Evolutionary conservation across 306 rosid genomes (phyloP).

Genomic region (Sindora glabra): DNA sequence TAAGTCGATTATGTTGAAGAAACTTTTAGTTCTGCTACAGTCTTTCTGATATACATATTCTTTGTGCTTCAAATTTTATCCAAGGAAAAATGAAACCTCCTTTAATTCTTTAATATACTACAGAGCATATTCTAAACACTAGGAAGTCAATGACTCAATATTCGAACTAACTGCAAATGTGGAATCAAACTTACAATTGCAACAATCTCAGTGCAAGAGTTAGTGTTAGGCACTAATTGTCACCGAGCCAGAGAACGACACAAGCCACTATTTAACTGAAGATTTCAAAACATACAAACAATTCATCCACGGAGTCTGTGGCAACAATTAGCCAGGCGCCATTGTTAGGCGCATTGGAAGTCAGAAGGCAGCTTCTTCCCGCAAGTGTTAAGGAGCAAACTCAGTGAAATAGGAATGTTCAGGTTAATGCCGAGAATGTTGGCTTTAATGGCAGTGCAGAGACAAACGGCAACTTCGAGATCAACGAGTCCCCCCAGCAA

Average conservation of each 20-base stretch:
- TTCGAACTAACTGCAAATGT: not conserved
- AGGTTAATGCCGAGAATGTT: slow-evolving; percentile 73
- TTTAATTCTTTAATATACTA: too few species aligned
- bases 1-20: too few species aligned
- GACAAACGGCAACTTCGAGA: slow-evolving; percentile 63
- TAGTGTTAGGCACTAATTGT: not conserved
- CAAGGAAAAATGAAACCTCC: not conserved
- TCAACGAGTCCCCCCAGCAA: slow-evolving; percentile 61
- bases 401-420: slow-evolving; percentile 70
- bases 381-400: slow-evolving; percentile 67
- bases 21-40: too few species aligned
- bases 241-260: not conserved
- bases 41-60: too few species aligned
- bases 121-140: not conserved
- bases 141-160: not conserved
- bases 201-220: slow-evolving; percentile 13
- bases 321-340: too few species aligned
- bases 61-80: too few species aligned
- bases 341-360: slow-evolving; percentile 51
- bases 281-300: too few species aligned
- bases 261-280: not conserved
- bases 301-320: too few species aligned
- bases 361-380: slow-evolving; percentile 56
- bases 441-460: slow-evolving; percentile 90
- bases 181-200: slow-evolving; percentile 19